These are phyloP conservation scores for Geotrichum candidum DNA, from an alignment of 1,139 yeast genomes.

Conservation along the genomic window DNA sequence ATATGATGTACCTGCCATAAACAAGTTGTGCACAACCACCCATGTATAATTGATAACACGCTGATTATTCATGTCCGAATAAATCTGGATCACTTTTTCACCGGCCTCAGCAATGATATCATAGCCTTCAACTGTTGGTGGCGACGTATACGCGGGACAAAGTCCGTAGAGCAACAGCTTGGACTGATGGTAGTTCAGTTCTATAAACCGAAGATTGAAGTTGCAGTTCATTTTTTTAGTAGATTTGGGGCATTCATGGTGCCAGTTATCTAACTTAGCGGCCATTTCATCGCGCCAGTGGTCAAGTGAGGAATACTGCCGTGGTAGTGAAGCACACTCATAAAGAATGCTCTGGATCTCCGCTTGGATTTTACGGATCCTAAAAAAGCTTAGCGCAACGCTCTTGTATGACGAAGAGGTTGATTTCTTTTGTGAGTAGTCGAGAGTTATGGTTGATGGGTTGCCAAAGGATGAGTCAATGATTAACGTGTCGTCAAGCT, in stretches of 20 bases:
- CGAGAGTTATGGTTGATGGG: constrained; percentile 18
- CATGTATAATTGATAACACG: constrained; percentile 77
- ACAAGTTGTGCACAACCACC: constrained; percentile 86
- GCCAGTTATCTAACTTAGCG: constrained; percentile 57
- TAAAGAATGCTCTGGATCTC: constrained; percentile 68
- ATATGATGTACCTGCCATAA: constrained; percentile 84
- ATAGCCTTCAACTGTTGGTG: constrained; percentile 49
- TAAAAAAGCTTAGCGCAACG: constrained; percentile 60
- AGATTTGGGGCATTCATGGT: constrained; percentile 49
- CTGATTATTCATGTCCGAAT: constrained; percentile 49
- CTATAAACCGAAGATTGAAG: constrained; percentile 63
- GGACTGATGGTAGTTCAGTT: constrained; percentile 72
- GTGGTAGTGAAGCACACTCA: constrained; percentile 64
- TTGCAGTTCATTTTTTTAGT: constrained; percentile 63
- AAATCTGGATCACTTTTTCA: constrained; percentile 58
- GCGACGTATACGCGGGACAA: constrained; percentile 57
- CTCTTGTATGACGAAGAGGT: constrained; percentile 51
- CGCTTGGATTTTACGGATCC: constrained; percentile 66
- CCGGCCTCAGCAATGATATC: constrained; percentile 58
- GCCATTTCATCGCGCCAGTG: constrained; percentile 57
- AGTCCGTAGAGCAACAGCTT: constrained; percentile 67
- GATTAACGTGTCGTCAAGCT: constrained; percentile 63
- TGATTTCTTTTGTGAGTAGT: constrained; percentile 22
- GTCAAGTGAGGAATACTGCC: constrained; percentile 48
- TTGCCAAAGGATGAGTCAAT: constrained; percentile 26